phyloP scores from a whole-genome alignment of 1,139 yeast genomes.

The Yamadazyma friedrichii region DNA sequence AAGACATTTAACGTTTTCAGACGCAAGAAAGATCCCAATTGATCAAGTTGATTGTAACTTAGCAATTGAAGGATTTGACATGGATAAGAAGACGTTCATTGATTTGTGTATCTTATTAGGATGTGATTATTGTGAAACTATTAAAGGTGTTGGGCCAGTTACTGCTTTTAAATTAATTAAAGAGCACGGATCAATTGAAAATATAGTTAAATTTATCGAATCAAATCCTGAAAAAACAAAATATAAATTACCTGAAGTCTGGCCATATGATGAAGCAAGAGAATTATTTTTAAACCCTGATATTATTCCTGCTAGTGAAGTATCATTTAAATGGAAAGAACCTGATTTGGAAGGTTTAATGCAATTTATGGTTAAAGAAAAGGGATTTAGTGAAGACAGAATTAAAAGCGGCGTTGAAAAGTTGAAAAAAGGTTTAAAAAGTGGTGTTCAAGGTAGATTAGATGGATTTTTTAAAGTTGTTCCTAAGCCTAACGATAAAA shows the following conservation, averaged over 20 bases:
- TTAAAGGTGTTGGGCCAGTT: slow-evolving; percentile 92
- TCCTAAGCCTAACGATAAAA: slow-evolving; percentile 42
- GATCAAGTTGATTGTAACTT: slow-evolving; percentile 73
- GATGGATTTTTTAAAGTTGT: slow-evolving; percentile 87
- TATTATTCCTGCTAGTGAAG: slow-evolving; percentile 56
- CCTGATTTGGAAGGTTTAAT: slow-evolving; percentile 78
- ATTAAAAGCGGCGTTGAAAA: slow-evolving; percentile 85
- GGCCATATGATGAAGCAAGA: slow-evolving; percentile 92
- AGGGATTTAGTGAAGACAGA: slow-evolving; percentile 91
- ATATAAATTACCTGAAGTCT: slow-evolving; percentile 84
- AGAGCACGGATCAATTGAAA: slow-evolving; percentile 80
- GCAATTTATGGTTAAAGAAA: slow-evolving; percentile 67
- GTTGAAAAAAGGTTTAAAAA: slow-evolving; percentile 76
- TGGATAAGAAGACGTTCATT: slow-evolving; percentile 72
- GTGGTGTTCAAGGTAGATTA: slow-evolving; percentile 86
- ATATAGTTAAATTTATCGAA: slow-evolving; percentile 63
- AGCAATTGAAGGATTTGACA: slow-evolving; percentile 73
- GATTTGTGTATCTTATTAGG: slow-evolving; percentile 93
- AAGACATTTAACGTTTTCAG: slow-evolving; percentile 90
- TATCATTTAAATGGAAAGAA: slow-evolving; percentile 72
- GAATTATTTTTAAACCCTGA: slow-evolving; percentile 82
- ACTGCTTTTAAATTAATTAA: slow-evolving; percentile 86
- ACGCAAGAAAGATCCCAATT: slow-evolving; percentile 88
- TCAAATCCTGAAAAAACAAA: slow-evolving; percentile 63
- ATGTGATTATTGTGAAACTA: slow-evolving; percentile 95